Base-by-base conservation (phyloP, 495 filamentous ascomycete species). In the Penicillium coprophilum region DNA sequence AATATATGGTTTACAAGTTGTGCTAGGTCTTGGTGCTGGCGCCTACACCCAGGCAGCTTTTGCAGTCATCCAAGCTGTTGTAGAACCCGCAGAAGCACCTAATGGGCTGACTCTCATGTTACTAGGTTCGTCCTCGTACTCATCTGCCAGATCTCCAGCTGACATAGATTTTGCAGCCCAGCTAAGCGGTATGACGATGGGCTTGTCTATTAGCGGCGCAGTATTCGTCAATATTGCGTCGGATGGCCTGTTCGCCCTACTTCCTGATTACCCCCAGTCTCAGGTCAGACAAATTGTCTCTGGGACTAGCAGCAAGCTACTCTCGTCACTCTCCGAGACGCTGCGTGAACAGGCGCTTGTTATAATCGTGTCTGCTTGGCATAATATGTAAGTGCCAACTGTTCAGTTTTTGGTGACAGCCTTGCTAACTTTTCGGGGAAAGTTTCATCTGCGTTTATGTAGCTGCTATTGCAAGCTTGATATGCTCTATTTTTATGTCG, bases 1-100 rank as follows among this genome's bases (percentile, higher is more conserved):
- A 10, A 75, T 87, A 19, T 87, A 86, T 65, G 84, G 84, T 32
- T 79, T 78, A 52, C 69, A 62, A 11, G 64, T 82, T 5, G 49
- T 87, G 11, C 59, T 82, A 13, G 83, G 74, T 11, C 48, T 84
- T 34, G 85, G 85, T 1, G 60, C 56, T 13, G 83, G 84, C 10
- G 53, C 70, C 4, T 80, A 71, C 50, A 63, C 73, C 6, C 82
- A 86, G 64, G 71, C 77, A 2, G 71, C 67, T 6, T 84, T 78
- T 63, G 70, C 77, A 1, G 78, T 87, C 21, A 76, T 76, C 4
- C 77, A 82, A 56, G 76, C 78, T 12, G 76, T 73, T 10, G 73
- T 77, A 13, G 53, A 54, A 2, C 72, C 77, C 1, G 40, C 64
- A 0, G 64, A 78, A n/a, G 57, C 74, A 1, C 64, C 71, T 13